Percentiles rank a stretch among this genome's conserved stretches.
Conservation (phyloP, 2,329 filamentous ascomycete genomes). For the Tympanopsis confertula region DNA sequence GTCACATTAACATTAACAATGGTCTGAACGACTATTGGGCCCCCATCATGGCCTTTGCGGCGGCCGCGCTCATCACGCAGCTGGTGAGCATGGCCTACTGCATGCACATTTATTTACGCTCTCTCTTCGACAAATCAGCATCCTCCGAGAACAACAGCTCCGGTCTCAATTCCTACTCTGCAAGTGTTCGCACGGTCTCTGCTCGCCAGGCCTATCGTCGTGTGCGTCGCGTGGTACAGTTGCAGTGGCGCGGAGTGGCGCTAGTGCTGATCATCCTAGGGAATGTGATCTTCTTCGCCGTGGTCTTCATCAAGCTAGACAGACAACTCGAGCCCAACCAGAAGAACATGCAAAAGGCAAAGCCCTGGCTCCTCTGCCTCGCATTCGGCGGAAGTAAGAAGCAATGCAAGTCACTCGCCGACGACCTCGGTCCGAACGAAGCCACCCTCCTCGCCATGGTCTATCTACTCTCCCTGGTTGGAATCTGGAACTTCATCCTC, state of each 20-base stretch:
- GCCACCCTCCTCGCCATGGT: not conserved
- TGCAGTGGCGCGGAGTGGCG: not conserved
- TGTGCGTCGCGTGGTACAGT: not conserved
- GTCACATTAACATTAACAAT: not conserved
- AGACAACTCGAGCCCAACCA: not conserved
- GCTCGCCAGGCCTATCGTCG: conserved; percentile 1
- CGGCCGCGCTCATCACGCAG: not conserved
- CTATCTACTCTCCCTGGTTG: not conserved
- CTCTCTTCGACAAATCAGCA: not conserved
- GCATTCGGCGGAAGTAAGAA: not conserved
- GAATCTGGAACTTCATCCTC: not conserved
- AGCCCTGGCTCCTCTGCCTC: not conserved
- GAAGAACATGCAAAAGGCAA: not conserved
- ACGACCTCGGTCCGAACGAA: not conserved
- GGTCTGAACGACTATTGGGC: not conserved
- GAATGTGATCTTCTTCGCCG: not conserved
- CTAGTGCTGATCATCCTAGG: not conserved
- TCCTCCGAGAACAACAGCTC: not conserved
- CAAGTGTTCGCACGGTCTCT: not conserved
- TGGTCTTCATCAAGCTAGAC: not conserved
- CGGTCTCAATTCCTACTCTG: not conserved
- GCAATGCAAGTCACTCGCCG: not conserved
- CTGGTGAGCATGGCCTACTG: not conserved
- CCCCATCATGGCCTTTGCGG: not conserved
- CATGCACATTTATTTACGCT: not conserved